Evolutionary conservation across 1,139 yeast species (phyloP), one percentile per base, ranked within the genome.

Genomic region (Yamadazyma taylorii): DNA sequence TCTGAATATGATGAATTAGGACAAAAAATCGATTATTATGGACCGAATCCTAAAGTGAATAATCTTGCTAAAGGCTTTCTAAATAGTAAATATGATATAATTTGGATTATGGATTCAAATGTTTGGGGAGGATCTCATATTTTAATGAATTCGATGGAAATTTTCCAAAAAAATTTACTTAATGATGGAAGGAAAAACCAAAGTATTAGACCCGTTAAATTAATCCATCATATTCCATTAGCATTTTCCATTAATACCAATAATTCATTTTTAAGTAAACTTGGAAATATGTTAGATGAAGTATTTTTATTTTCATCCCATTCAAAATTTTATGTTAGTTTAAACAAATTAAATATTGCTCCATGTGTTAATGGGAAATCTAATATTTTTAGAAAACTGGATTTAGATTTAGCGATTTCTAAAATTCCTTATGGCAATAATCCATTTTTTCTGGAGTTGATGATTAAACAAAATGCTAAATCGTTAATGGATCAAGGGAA

Each of bases 321-420:
- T 61, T 79, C 90, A 39, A 87, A 87, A 61, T 87, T 88, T 57
- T 88, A 88, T 58, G 78, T 83, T 5, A 81, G 87, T 24, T 78
- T 88, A 52, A 88, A 88, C 56, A 77, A 80, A 43, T 62, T 84
- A 12, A 78, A 83, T n/a, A 63, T 86, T 16, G 95, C 95, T 0
- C 95, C 96, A 0, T 88, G 96, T 61, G 95, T 88, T 35, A 88
- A 85, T 68, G 96, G 96, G n/a, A 88, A 89, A 57, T 85, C 95
- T 16, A 88, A 88, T 55, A 53, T 88, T 34, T 88, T 85, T 57
- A 68, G 94, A 15, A 70, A 79, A 33, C 77, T 87, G 1, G 87
- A 79, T 39, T 60, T 88, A 29, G 94, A 86, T 56, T 50, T 47
- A 16, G 81, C 94, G 0, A 88, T 83, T n/a, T 53, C 63, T 32